Evolutionary conservation across 2,329 filamentous ascomycete genomes (phyloP).

Genomic region (Colletotrichum lentis): DNA sequence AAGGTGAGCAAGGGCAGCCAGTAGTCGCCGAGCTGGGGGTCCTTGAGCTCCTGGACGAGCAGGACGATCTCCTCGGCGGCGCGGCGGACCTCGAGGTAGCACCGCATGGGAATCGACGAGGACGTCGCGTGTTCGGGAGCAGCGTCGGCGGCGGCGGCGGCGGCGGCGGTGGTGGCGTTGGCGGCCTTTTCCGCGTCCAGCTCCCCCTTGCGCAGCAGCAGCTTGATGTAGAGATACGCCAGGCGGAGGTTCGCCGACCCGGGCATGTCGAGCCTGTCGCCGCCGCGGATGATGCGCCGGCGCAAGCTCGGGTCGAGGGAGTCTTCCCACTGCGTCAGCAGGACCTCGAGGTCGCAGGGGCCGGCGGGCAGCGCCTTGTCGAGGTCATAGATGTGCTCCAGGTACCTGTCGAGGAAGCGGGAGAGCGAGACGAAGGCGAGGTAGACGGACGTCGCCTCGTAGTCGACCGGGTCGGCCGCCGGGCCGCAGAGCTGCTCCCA

Average conservation of each 20-base stretch:
- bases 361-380: conserved; percentile 42
- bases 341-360: conserved; percentile 49
- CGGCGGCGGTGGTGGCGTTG: conserved; percentile 34
- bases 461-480: conserved; percentile 28
- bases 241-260: conserved; percentile 62
- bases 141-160: not conserved
- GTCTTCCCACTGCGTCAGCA: conserved; percentile 56
- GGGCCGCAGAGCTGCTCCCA: conserved; percentile 45
- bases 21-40: conserved; percentile 56
- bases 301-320: conserved; percentile 50
- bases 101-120: conserved; percentile 39
- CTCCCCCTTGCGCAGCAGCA: conserved; percentile 57
- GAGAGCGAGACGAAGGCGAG: conserved; percentile 56
- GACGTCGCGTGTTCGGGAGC: too few relatives aligned
- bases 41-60: conserved; percentile 56
- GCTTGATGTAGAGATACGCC: conserved; percentile 57
- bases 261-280: conserved; percentile 48
- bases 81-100: conserved; percentile 53
- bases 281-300: conserved; percentile 54
- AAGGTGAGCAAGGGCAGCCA: conserved; percentile 60
- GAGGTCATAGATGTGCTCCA: conserved; percentile 49
- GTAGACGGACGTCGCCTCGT: conserved; percentile 51
- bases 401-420: conserved; percentile 50
- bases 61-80: conserved; percentile 60
- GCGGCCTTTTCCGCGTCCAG: conserved; percentile 51